phyloP scores from a whole-genome alignment of 1,139 yeast genomes.

The Geotrichum citri-aurantii region DNA sequence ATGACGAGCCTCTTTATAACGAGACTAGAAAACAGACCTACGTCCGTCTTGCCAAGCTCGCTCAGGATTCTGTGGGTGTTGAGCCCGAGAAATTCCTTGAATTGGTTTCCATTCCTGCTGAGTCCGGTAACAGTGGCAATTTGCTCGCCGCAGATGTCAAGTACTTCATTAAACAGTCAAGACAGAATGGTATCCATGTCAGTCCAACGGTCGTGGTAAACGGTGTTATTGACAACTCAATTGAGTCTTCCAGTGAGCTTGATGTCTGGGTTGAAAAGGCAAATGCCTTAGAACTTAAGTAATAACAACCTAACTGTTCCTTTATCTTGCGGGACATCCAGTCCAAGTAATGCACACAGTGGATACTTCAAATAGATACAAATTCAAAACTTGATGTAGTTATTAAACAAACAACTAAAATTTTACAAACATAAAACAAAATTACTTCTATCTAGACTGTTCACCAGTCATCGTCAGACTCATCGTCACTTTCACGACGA shows the following conservation, averaged over 20 bases:
- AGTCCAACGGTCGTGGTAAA: conserved; percentile 77
- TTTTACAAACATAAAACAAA: not conserved
- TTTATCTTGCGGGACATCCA: not conserved
- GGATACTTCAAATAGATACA: not conserved
- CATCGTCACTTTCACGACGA: conserved; percentile 74
- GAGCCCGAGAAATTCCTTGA: conserved; percentile 30
- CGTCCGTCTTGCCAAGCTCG: conserved; percentile 49
- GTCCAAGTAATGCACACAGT: not conserved
- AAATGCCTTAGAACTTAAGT: conserved; percentile 1
- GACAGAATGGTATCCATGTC: conserved; percentile 76
- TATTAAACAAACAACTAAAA: not conserved
- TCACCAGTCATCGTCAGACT: conserved; percentile 50
- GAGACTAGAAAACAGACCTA: conserved; percentile 55
- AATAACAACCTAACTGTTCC: not conserved
- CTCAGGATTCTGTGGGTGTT: conserved; percentile 38
- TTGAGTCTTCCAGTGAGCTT: conserved; percentile 39
- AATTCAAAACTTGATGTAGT: not conserved
- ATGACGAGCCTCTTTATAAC: conserved; percentile 54
- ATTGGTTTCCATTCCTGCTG: conserved; percentile 30
- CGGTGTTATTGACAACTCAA: conserved; percentile 48
- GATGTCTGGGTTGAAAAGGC: conserved; percentile 18
- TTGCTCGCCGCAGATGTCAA: conserved; percentile 57
- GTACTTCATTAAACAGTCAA: conserved; percentile 63
- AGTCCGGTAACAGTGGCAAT: conserved; percentile 50
- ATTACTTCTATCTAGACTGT: conserved; percentile 1